Evolutionary conservation across 2,329 filamentous ascomycete genomes (phyloP).

Genomic region (Fusarium pseudoanthophilum): DNA sequence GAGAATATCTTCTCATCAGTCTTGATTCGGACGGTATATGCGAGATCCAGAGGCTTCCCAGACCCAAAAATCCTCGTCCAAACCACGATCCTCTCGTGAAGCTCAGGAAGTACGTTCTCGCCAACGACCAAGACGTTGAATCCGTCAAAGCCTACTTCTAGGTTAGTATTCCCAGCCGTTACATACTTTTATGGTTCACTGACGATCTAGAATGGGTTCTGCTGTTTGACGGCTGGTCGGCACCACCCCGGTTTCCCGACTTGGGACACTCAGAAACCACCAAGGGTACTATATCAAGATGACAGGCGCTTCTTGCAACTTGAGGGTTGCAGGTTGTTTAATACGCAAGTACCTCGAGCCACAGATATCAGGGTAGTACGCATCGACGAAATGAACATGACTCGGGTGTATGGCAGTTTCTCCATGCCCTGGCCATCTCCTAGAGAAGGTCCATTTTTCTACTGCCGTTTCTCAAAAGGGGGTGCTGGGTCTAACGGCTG

Average conservation of each 20-base stretch:
- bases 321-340: neutral
- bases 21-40: neutral
- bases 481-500: too few species aligned
- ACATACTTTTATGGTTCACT: neutral
- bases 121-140: neutral
- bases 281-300: neutral
- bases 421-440: too few species aligned
- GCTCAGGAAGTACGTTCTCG: neutral
- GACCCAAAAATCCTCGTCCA: too few species aligned
- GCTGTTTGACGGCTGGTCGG: neutral
- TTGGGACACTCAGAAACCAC: neutral
- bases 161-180: neutral
- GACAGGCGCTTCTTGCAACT: neutral
- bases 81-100: too few species aligned
- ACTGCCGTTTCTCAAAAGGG: too few species aligned
- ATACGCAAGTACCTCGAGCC: neutral
- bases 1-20: neutral
- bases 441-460: too few species aligned
- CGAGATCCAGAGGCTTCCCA: neutral
- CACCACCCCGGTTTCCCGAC: neutral
- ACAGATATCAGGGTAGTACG: neutral
- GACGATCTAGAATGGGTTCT: neutral
- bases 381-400: too few species aligned
- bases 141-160: neutral
- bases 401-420: too few species aligned